Conservation (phyloP, 805 yeast species). For the Candida pseudoglaebosa region DNA sequence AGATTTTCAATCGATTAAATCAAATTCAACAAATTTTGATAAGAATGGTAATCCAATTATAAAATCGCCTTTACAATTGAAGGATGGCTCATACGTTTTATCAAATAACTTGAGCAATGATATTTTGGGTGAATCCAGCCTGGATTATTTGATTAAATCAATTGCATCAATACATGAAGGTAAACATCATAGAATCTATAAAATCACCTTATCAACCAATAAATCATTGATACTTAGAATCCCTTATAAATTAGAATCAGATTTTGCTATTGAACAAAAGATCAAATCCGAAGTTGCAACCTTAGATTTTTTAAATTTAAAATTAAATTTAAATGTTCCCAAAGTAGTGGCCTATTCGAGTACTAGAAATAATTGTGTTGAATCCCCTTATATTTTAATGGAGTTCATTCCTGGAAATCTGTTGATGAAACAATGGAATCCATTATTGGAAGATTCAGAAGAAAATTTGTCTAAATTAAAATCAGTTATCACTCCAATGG, state of each 20-base stretch:
- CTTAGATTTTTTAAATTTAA: constrained; percentile 68
- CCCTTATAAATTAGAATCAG: constrained; percentile 76
- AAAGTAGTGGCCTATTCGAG: constrained; percentile 66
- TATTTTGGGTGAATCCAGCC: constrained; percentile 44
- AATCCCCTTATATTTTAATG: constrained; percentile 74
- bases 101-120: constrained; percentile 45
- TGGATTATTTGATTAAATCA: constrained; percentile 54
- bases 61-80: constrained; percentile 35
- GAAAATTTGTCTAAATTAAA: constrained; percentile 48
- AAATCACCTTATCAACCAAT: constrained; percentile 58
- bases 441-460: constrained; percentile 54
- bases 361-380: constrained; percentile 56
- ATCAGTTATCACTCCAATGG: constrained; percentile 66
- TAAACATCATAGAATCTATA: constrained; percentile 85
- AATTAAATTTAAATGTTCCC: constrained; percentile 69
- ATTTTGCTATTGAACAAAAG: constrained; percentile 58
- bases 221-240: constrained; percentile 72
- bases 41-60: constrained; percentile 18
- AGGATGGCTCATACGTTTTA: constrained; percentile 40
- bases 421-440: constrained; percentile 89
- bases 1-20: constrained; percentile 37
- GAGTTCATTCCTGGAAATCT: constrained; percentile 77
- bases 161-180: constrained; percentile 90
- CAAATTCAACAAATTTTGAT: constrained; percentile 21
- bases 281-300: constrained; percentile 92